phyloP scores from a whole-genome alignment of 164 flowering plant species.

The Vitis rotundifolia region DNA sequence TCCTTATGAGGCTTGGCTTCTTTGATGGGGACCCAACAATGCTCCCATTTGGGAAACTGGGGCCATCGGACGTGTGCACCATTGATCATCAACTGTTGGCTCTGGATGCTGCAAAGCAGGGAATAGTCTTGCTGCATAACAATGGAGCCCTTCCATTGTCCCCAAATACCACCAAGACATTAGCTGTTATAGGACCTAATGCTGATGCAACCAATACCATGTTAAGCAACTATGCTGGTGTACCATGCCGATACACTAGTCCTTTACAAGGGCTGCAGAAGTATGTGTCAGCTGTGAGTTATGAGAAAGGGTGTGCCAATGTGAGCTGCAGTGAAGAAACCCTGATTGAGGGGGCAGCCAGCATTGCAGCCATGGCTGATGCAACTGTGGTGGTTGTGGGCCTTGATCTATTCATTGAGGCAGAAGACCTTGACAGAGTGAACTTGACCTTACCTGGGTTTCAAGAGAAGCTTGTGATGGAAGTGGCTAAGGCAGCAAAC shows the following conservation, averaged over 20 bases:
- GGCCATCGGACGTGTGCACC: constrained; percentile 56
- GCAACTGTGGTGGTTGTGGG: constrained; percentile 61
- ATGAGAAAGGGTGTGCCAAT: constrained; percentile 41
- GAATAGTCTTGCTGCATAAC: constrained; percentile 66
- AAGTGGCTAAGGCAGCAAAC: constrained; percentile 39
- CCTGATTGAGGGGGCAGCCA: constrained; percentile 36
- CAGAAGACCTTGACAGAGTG: constrained; percentile 55
- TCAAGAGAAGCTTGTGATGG: constrained; percentile 51
- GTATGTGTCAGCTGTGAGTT: constrained; percentile 20
- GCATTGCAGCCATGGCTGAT: constrained; percentile 47
- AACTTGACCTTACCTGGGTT: constrained; percentile 61
- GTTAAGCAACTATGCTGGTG: constrained; percentile 73
- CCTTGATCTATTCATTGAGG: constrained; percentile 58
- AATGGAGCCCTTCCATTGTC: constrained; percentile 48
- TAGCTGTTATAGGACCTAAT: constrained; percentile 71
- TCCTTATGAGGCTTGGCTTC: constrained; percentile 73
- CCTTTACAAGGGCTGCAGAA: constrained; percentile 54
- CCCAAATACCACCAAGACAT: constrained; percentile 11
- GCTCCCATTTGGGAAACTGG: constrained; percentile 57
- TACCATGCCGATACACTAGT: constrained; percentile 55
- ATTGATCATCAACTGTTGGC: constrained; percentile 43
- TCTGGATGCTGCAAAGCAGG: constrained; percentile 69
- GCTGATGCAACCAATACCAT: constrained; percentile 52
- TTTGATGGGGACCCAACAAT: constrained; percentile 58
- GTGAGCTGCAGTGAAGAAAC: constrained; percentile 36